Conservation (phyloP, 345 rosid genomes). For the Murraya koenigii region DNA sequence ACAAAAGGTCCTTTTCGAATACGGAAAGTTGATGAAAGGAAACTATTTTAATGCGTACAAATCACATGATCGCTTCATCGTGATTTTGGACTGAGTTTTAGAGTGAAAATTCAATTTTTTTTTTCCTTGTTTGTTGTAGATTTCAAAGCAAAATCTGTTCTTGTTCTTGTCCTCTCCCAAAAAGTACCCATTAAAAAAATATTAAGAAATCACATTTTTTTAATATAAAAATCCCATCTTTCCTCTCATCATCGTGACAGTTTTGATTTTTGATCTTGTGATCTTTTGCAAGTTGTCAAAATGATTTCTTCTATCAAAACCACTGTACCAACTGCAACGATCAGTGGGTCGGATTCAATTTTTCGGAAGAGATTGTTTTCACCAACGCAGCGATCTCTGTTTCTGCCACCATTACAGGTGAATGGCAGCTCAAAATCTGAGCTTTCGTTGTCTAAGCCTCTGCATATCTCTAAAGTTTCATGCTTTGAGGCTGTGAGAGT, state of each 20-base stretch:
- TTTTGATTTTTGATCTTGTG: neutral
- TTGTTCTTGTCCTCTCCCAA: neutral
- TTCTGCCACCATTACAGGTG: conserved; percentile 34
- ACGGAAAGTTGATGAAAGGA: neutral
- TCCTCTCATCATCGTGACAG: neutral
- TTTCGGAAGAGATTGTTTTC: conserved; percentile 29
- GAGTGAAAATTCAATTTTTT: neutral
- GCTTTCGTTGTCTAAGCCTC: conserved; percentile 55
- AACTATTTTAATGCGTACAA: neutral
- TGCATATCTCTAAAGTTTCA: conserved; percentile 51
- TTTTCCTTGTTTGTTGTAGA: too few species aligned
- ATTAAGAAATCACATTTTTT: too few species aligned
- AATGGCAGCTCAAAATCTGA: conserved; percentile 20
- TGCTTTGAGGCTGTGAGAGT: conserved; percentile 25
- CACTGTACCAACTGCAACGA: conserved; percentile 29
- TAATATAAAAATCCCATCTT: neutral
- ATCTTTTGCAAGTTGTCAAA: conserved; percentile 2
- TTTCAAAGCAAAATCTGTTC: conserved; percentile 3
- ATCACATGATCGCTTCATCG: conserved; percentile 23
- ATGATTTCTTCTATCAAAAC: conserved; percentile 48
- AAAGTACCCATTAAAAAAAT: neutral
- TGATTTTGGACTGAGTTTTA: conserved; percentile 32
- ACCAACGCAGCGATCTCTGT: conserved; percentile 31
- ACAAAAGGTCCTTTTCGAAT: neutral
- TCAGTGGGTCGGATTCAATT: conserved; percentile 41